Base-by-base conservation (phyloP, 768 basidiomycete genomes). In the Lentinus brumalis region DNA sequence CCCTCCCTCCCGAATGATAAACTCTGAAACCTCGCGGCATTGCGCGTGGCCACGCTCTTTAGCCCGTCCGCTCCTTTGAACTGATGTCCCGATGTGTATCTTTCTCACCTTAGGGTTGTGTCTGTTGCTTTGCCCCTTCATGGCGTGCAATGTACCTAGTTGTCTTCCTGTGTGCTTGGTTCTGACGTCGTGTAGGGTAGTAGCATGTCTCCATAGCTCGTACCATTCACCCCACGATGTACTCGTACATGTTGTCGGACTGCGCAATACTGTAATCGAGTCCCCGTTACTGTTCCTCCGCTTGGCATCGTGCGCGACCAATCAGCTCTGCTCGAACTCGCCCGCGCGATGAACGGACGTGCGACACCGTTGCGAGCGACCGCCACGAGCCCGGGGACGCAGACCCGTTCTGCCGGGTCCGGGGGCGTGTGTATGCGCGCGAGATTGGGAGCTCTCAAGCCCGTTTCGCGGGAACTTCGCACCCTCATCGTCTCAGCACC, bases 381-480 rank as follows among this genome's bases (percentile, higher is more conserved):
- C 35, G 11, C 7, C 35, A 35, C 6, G 35, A 35, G 35, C 35
- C 7, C 35, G 35, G 35, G 35, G 35, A 35, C 6, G 1, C 7
- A 11, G 35, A 35, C 6, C 35, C 35, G 35, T 35, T 35, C 35
- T 35, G 35, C 35, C 35, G 35, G 35, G 35, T 35, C 35, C 21
- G 21, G 21, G 21, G 21, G 21, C 21, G 21, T 26, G 18, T 26
- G 11, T 3, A 14, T 30, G 21, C 21, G 6, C 21, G 30, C 26
- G 18, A 30, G 18, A 11, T 45, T 29, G 35, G 35, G 35, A 35
- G n/a, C 58, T 52, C 35, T 52, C 60, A 52, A 50, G 56, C 55
- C 55, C 60, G 32, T 26, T 18, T 26, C 50, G 50, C 50, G 44
- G 55, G 53, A 26, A 60, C 59, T 54, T 56, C 60, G 54, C 60